A percentile compares a stretch with the other conserved stretches of the same genome.
phyloP scores from a whole-genome alignment of 176 grass and related monocot species.

The Oryza nivara region DNA sequence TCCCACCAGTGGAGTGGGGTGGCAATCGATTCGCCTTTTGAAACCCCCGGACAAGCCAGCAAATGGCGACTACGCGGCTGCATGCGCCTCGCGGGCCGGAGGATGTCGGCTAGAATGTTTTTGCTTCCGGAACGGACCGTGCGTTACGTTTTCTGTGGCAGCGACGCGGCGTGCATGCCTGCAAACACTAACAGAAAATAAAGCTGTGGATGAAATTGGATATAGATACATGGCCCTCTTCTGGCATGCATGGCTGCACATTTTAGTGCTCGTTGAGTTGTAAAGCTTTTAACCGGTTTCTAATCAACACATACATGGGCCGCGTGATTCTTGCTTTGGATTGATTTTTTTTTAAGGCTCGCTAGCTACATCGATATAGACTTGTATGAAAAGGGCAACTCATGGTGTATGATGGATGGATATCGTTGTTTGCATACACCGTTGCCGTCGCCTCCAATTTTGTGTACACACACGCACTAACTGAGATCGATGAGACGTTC shows the following conservation, averaged over 20 bases:
- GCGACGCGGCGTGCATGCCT: not conserved
- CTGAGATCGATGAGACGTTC: not conserved
- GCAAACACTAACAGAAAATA: not conserved
- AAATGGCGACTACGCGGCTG: slow-evolving; percentile 28
- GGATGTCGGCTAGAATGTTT: slow-evolving; percentile 41
- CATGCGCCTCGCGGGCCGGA: not conserved
- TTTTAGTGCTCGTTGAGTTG: slow-evolving; percentile 26
- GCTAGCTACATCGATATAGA: not conserved
- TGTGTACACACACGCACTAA: slow-evolving; percentile 29
- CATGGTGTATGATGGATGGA: slow-evolving; percentile 1
- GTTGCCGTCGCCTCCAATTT: not conserved
- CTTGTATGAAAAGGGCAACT: not conserved
- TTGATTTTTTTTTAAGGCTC: not conserved
- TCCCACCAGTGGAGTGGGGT: not conserved
- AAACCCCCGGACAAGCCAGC: not conserved
- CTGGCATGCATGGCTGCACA: not conserved
- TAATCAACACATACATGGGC: not conserved
- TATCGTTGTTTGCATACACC: slow-evolving; percentile 10
- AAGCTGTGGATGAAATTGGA: not conserved
- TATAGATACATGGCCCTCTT: not conserved
- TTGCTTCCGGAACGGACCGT: slow-evolving; percentile 27
- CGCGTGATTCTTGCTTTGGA: not conserved
- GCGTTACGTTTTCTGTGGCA: not conserved
- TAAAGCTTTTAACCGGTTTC: slow-evolving; percentile 21
- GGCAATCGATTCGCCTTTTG: slow-evolving; percentile 34